phyloP scores from a whole-genome alignment of 2,329 filamentous ascomycete genomes.

The Penicillium sp. region DNA sequence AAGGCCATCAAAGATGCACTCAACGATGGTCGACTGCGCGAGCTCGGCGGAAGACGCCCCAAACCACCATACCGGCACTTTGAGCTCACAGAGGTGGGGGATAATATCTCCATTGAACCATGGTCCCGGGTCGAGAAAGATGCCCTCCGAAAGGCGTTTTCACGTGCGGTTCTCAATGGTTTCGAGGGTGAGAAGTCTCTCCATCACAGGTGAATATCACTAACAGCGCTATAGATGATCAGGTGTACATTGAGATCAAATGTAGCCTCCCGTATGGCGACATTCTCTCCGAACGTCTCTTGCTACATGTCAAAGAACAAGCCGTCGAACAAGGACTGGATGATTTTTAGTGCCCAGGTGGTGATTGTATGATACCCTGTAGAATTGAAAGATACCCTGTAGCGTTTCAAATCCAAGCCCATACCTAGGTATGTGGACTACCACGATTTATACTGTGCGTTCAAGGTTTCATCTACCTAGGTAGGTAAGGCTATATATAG shows the following conservation, averaged over 20 bases:
- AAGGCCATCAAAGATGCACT: conserved; percentile 9
- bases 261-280: background rate
- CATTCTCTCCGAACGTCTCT: conserved; percentile 1
- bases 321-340: background rate
- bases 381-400: background rate
- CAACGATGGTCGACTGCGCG: background rate
- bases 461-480: no score
- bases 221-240: conserved; percentile 2
- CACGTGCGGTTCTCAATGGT: background rate
- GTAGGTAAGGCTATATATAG: no score
- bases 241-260: conserved; percentile 4
- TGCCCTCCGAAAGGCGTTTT: background rate
- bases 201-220: background rate
- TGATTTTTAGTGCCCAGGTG: background rate
- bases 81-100: background rate
- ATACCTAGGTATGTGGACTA: no score
- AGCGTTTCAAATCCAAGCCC: background rate
- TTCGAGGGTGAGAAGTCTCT: background rate
- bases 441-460: no score
- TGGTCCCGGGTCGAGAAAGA: background rate
- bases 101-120: conserved; percentile 1
- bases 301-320: background rate
- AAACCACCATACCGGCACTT: conserved; percentile 2
- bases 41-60: background rate
- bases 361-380: no score